A percentile compares a stretch with the other conserved stretches of the same genome.
These are phyloP conservation scores for Bullera alba DNA, from an alignment of 768 basidiomycete genomes.

Conservation along the genomic window DNA sequence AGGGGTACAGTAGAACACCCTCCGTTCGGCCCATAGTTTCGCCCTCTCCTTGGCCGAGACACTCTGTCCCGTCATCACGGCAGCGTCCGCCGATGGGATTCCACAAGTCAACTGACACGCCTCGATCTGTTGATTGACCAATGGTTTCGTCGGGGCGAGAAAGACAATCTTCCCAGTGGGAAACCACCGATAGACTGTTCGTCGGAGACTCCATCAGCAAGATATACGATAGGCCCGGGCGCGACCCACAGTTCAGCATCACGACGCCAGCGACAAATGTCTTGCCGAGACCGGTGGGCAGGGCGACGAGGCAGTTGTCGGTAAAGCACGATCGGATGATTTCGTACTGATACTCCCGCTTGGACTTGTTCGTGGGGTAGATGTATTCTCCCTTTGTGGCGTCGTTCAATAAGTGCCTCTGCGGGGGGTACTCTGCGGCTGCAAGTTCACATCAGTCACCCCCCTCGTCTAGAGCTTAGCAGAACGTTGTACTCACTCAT, in stretches of 20 bases:
- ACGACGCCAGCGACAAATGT: conserved; percentile 96
- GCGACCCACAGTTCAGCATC: conserved; percentile 86
- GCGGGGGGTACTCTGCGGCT: conserved; percentile 30
- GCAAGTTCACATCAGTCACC: not conserved
- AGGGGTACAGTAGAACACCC: conserved; percentile 92
- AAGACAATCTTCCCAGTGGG: conserved; percentile 62
- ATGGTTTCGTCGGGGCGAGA: conserved; percentile 89
- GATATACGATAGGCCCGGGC: conserved; percentile 11
- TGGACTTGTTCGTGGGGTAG: conserved; percentile 78
- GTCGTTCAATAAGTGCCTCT: conserved; percentile 30
- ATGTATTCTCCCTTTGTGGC: conserved; percentile 64
- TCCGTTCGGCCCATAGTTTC: conserved; percentile 41
- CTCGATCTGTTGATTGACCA: conserved; percentile 89
- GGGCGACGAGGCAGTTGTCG: conserved; percentile 85
- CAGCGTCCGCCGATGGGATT: conserved; percentile 76
- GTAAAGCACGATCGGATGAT: conserved; percentile 78
- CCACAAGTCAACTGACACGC: conserved; percentile 91
- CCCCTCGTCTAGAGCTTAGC: not conserved
- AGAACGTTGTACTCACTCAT: conserved; percentile 51
- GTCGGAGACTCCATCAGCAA: conserved; percentile 1
- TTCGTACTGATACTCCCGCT: conserved; percentile 90
- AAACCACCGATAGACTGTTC: conserved; percentile 44
- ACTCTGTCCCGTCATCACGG: conserved; percentile 73
- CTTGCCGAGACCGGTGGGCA: conserved; percentile 95
- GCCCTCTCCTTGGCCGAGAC: conserved; percentile 22